phyloP scores from a whole-genome alignment of 2,329 filamentous ascomycete genomes.

The Cercospora janseana region DNA sequence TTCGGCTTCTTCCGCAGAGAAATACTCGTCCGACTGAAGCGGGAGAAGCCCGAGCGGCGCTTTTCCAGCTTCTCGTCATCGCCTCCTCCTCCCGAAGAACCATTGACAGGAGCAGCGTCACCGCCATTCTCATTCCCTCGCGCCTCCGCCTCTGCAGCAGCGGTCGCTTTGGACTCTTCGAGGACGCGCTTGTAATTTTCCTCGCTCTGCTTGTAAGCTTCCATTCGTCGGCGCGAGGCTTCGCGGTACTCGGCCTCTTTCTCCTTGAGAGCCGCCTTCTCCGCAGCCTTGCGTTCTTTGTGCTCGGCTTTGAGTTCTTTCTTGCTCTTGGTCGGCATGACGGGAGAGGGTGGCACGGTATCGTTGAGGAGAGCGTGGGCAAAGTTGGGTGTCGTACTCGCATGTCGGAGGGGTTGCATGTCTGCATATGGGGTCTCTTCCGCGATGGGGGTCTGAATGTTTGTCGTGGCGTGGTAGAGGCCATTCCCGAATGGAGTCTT shows the following conservation, averaged over 20 bases:
- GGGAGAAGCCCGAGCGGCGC: conserved; percentile 6
- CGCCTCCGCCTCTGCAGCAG: conserved; percentile 52
- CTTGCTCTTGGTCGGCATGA: conserved; percentile 60
- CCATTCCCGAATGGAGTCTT: conserved; percentile 31
- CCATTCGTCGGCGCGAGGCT: conserved; percentile 48
- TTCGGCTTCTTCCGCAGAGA: conserved; percentile 11
- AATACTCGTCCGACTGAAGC: conserved; percentile 12
- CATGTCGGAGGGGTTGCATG: conserved; percentile 63
- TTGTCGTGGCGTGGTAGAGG: conserved; percentile 34
- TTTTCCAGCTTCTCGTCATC: conserved; percentile 44
- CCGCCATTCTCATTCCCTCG: conserved; percentile 26
- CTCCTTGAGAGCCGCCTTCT: conserved; percentile 59
- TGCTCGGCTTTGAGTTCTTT: conserved; percentile 62
- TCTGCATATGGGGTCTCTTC: conserved; percentile 25
- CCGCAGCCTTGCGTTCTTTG: conserved; percentile 57
- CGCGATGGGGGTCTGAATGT: conserved; percentile 15
- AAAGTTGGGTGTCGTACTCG: conserved; percentile 59
- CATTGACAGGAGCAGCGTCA: conserved; percentile 18
- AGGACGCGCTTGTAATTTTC: conserved; percentile 64
- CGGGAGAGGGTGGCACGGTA: conserved; percentile 44
- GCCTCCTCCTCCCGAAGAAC: conserved; percentile 36
- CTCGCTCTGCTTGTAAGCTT: conserved; percentile 57
- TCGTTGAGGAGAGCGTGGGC: conserved; percentile 34
- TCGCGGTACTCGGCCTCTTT: conserved; percentile 37
- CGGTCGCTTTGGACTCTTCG: conserved; percentile 64